phyloP scores from a whole-genome alignment of 1,139 yeast genomes.

The Yamadazyma songkhlaensis region DNA sequence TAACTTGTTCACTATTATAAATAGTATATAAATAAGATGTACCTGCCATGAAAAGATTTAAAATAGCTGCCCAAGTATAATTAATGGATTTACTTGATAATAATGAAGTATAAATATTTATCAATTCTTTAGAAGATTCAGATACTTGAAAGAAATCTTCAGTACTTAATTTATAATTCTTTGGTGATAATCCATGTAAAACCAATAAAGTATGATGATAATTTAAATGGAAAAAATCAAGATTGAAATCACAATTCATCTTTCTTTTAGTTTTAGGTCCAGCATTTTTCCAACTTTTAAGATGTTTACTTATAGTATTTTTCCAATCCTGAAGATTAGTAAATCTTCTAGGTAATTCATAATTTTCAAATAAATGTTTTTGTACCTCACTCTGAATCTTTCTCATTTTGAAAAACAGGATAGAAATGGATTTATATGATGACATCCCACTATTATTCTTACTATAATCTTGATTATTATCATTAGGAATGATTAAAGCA shows the following conservation, averaged over 20 bases:
- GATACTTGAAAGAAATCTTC: conserved; percentile 58
- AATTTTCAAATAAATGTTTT: conserved; percentile 64
- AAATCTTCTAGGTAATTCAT: conserved; percentile 66
- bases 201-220: conserved; percentile 73
- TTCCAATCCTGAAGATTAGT: conserved; percentile 60
- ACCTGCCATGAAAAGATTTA: conserved; percentile 85
- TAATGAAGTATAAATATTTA: conserved; percentile 59
- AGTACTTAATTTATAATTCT: conserved; percentile 51
- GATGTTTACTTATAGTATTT: conserved; percentile 41
- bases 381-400: conserved; percentile 78
- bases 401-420: conserved; percentile 66
- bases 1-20: conserved; percentile 59
- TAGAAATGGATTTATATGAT: conserved; percentile 64
- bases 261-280: conserved; percentile 56
- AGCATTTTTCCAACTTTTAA: conserved; percentile 59
- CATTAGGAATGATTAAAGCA: conserved; percentile 45
- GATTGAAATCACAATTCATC: conserved; percentile 74
- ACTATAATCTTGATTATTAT: conserved; percentile 21
- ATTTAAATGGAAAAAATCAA: conserved; percentile 68
- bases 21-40: conserved; percentile 77
- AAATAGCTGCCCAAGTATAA: conserved; percentile 93
- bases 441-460: conserved; percentile 36
- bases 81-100: conserved; percentile 59
- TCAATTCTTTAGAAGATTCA: conserved; percentile 64
- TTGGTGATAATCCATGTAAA: conserved; percentile 76